phyloP scores from a whole-genome alignment of 2,329 filamentous ascomycete genomes.

The Coniochaeta pulveracea region DNA sequence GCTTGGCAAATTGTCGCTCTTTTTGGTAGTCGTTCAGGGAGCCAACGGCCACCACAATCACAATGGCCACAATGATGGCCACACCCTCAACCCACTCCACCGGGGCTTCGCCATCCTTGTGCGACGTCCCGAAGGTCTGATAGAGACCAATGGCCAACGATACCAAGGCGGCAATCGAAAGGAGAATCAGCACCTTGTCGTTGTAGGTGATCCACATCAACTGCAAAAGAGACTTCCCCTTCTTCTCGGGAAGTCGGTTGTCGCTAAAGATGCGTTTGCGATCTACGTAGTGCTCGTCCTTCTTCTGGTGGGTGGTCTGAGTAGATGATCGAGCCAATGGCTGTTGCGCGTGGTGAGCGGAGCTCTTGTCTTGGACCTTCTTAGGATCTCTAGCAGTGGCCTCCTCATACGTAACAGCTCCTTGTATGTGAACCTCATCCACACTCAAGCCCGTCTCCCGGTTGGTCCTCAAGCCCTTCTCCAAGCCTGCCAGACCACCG shows the following conservation, averaged over 20 bases:
- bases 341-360: slow-evolving; percentile 6
- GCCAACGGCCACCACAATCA: slow-evolving; percentile 66
- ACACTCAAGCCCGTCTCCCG: slow-evolving; percentile 61
- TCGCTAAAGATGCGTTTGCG: slow-evolving; percentile 61
- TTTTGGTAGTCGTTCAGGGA: slow-evolving; percentile 74
- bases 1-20: slow-evolving; percentile 65
- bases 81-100: slow-evolving; percentile 77
- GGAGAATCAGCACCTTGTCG: slow-evolving; percentile 67
- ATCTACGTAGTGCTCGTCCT: slow-evolving; percentile 39
- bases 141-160: slow-evolving; percentile 67
- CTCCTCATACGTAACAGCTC: slow-evolving; percentile 60
- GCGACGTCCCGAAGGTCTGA: slow-evolving; percentile 54
- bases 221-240: slow-evolving; percentile 60
- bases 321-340: not conserved
- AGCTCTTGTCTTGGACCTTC: slow-evolving; percentile 23
- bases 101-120: slow-evolving; percentile 35
- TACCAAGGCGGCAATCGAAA: slow-evolving; percentile 59
- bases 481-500: slow-evolving; percentile 67
- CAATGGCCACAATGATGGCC: slow-evolving; percentile 70
- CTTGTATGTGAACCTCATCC: slow-evolving; percentile 59
- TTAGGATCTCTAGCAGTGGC: slow-evolving; percentile 30
- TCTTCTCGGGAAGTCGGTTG: slow-evolving; percentile 63
- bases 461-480: slow-evolving; percentile 67
- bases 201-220: slow-evolving; percentile 78
- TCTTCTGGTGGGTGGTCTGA: slow-evolving; percentile 1